Base-by-base conservation (phyloP, 164 flowering plant species). In the Buxus sempervirens region DNA sequence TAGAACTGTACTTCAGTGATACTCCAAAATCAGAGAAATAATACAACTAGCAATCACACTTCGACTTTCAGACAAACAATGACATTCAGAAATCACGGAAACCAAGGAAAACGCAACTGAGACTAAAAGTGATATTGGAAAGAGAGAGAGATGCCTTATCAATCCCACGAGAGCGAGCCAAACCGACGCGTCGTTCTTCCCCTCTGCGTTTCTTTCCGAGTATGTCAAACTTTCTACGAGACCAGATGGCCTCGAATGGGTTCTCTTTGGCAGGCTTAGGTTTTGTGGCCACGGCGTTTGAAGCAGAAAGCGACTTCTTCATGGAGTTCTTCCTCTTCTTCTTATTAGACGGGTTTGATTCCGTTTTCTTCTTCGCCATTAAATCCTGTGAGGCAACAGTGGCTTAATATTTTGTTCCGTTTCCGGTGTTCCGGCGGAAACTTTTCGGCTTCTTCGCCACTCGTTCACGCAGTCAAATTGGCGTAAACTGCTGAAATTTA, bases 201-300 rank as follows among this genome's bases (percentile, higher is more conserved):
- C 97, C 97, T 71, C 90, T 93, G 55, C 95, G 90, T 70, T 96
- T 96, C 85, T 85, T 86, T 1, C 99, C 99, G 56, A 96, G 70
- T 22, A 90, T 72, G 70, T 91, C 88, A 70, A 96, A 96, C 65
- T 96, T 96, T 23, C 92, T 72, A 9, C 96, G 92, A 5, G 96
- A 86, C 98, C 98, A 90, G 16, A 93, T 85, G 36, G 85, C 81
- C 74, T 96, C 98, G 67, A 96, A 93, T 0, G 96, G 96, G 63
- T 86, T 96, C 8, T 73, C 68, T 54, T 78, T 74, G 0, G 86
- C 68, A 56, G 84, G 64, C 63, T 79, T 77, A n/a, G 61, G 20
- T 65, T 90, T 89, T 93, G 84, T 93, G 38, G 92, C 77, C 14
- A 80, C 72, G 9, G 80, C 65, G 24, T 80, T 77, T 0, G 87